Percentiles rank a stretch among this genome's conserved stretches.
Evolutionary conservation across 1,139 yeast species (phyloP).

Genomic region (Arxiozyma heterogenica): DNA sequence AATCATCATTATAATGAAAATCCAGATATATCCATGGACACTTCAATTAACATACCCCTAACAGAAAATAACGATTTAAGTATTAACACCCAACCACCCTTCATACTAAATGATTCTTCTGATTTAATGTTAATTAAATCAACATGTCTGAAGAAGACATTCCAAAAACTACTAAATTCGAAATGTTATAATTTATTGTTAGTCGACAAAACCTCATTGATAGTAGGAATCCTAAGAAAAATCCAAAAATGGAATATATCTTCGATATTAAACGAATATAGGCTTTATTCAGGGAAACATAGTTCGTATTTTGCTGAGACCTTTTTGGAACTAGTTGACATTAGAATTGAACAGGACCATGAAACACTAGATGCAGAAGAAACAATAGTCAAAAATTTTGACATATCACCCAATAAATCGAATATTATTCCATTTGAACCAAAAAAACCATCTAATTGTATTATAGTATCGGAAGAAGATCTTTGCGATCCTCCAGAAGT

Average conservation of each 20-base stretch:
- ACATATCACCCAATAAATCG: not conserved
- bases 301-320: conserved; percentile 75
- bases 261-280: conserved; percentile 74
- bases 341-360: conserved; percentile 10
- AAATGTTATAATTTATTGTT: conserved; percentile 60
- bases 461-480: conserved; percentile 25
- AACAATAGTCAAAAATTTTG: not conserved
- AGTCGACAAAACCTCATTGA: conserved; percentile 71
- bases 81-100: conserved; percentile 2
- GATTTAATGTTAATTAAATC: conserved; percentile 68
- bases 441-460: conserved; percentile 9
- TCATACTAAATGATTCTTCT: conserved; percentile 34
- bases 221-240: conserved; percentile 71
- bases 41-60: not conserved
- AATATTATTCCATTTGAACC: not conserved
- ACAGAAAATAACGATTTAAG: not conserved
- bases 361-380: not conserved
- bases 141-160: conserved; percentile 45
- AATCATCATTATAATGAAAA: not conserved
- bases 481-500: conserved; percentile 24
- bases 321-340: conserved; percentile 50
- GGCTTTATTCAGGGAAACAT: conserved; percentile 65
- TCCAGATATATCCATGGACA: not conserved
- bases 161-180: conserved; percentile 53
- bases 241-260: conserved; percentile 85